Conservation (phyloP, 225 moss, liverwort and hornwort genomes). For the Physcomitrium patens region DNA sequence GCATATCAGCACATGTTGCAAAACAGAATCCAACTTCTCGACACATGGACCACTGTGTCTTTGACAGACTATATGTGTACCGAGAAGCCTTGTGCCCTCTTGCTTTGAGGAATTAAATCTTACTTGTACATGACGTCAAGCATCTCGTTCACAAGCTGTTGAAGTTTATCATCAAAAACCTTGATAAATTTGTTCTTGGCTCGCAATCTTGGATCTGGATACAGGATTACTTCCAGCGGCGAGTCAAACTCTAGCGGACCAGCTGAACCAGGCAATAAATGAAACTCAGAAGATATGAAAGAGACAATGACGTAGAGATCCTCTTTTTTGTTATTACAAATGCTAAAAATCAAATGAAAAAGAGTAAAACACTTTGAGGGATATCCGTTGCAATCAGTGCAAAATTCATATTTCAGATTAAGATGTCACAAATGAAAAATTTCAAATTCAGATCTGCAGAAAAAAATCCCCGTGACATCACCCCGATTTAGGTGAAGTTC, state of each 20-base stretch:
- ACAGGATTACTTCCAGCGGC: conserved; percentile 73
- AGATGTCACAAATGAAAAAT: not conserved
- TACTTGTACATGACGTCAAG: conserved; percentile 93
- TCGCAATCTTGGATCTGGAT: conserved; percentile 84
- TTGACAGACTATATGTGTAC: not conserved
- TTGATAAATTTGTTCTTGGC: conserved; percentile 78
- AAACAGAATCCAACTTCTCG: not conserved
- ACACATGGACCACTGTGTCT: no score
- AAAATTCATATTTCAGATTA: no score
- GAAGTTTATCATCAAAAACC: conserved; percentile 77
- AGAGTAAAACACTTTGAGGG: no score
- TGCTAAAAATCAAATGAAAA: no score
- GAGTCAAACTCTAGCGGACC: conserved; percentile 80
- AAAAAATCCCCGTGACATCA: not conserved
- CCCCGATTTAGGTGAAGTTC: no score
- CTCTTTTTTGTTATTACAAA: no score
- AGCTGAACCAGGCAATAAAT: conserved; percentile 32
- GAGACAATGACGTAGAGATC: no score
- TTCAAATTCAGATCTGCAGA: not conserved
- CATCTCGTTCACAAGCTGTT: conserved; percentile 86
- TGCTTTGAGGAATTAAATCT: conserved; percentile 27
- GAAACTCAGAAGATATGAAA: not conserved
- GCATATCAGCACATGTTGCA: not conserved
- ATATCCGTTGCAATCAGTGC: no score
- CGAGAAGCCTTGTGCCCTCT: not conserved